Conservation (phyloP, 2,329 filamentous ascomycete species). For the Colletotrichum tabaci region DNA sequence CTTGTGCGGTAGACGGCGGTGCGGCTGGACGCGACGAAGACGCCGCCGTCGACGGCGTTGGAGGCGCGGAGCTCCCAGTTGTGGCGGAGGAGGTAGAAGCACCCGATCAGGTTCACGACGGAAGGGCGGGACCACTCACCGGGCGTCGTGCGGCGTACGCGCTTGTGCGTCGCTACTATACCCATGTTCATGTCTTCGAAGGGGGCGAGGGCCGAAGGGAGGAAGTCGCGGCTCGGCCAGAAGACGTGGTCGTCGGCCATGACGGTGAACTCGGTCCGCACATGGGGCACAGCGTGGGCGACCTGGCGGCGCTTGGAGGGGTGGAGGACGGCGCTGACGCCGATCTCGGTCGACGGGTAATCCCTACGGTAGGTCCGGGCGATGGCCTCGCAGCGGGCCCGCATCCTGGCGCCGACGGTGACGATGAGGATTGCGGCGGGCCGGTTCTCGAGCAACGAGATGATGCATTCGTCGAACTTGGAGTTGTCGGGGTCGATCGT, state of each 20-base stretch:
- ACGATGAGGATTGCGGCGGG: constrained; percentile 61
- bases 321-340: constrained; percentile 49
- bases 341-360: constrained; percentile 45
- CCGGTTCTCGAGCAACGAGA: constrained; percentile 55
- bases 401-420: constrained; percentile 54
- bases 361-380: constrained; percentile 29
- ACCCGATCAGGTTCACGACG: constrained; percentile 70
- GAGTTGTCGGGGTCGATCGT: constrained; percentile 61
- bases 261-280: constrained; percentile 60
- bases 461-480: constrained; percentile 60
- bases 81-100: constrained; percentile 72
- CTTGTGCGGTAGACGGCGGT: constrained; percentile 66
- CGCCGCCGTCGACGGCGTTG: constrained; percentile 70
- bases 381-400: constrained; percentile 6
- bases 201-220: constrained; percentile 58
- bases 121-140: constrained; percentile 49
- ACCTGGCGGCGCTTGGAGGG: constrained; percentile 67
- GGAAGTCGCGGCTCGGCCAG: constrained; percentile 59
- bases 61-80: constrained; percentile 73
- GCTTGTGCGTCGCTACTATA: constrained; percentile 70
- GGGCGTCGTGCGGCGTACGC: constrained; percentile 57
- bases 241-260: constrained; percentile 69
- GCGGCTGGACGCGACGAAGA: constrained; percentile 71
- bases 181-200: constrained; percentile 64
- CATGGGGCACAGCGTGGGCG: constrained; percentile 53